Conservation (phyloP, 2,329 filamentous ascomycete genomes). For the Neopestalotiopsis sp. region DNA sequence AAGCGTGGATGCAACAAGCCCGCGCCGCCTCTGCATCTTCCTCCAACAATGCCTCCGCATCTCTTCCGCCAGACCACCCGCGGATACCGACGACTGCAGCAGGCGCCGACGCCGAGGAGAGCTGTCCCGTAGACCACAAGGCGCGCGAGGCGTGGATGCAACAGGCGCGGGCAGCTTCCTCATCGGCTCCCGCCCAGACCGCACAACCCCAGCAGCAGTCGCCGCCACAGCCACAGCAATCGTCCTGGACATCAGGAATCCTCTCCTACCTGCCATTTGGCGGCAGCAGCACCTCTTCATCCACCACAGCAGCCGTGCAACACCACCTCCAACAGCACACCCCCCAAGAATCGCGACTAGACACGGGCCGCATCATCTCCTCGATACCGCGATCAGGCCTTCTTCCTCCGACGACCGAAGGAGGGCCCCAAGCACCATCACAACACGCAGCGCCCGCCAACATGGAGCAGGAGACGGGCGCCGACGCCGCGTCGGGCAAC, state of each 20-base stretch:
- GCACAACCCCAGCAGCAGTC: slow-evolving; percentile 40
- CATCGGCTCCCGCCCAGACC: slow-evolving; percentile 32
- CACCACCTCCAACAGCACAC: slow-evolving; percentile 21
- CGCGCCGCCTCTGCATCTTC: slow-evolving; percentile 51
- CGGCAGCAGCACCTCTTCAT: slow-evolving; percentile 32
- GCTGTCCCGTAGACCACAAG: slow-evolving; percentile 73
- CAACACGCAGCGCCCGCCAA: slow-evolving; percentile 60
- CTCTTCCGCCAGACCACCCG: slow-evolving; percentile 35
- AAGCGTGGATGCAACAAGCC: slow-evolving; percentile 82
- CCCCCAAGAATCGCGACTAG: slow-evolving; percentile 48
- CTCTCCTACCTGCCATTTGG: slow-evolving; percentile 49
- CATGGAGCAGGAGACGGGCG: slow-evolving; percentile 77
- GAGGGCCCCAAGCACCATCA: slow-evolving; percentile 43
- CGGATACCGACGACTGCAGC: slow-evolving; percentile 19
- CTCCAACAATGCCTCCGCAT: slow-evolving; percentile 27
- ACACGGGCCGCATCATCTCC: slow-evolving; percentile 74
- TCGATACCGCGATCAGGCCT: slow-evolving; percentile 73
- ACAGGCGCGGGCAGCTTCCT: slow-evolving; percentile 28
- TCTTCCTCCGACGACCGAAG: slow-evolving; percentile 37
- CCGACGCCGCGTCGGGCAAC: slow-evolving; percentile 74
- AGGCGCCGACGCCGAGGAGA: slow-evolving; percentile 35
- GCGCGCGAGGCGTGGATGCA: slow-evolving; percentile 70
- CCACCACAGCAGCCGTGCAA: slow-evolving; percentile 26
- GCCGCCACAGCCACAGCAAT: slow-evolving; percentile 33
- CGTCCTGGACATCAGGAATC: slow-evolving; percentile 51